Evolutionary conservation across 2,329 filamentous ascomycete genomes (phyloP).

Genomic region (Alternaria sp.): DNA sequence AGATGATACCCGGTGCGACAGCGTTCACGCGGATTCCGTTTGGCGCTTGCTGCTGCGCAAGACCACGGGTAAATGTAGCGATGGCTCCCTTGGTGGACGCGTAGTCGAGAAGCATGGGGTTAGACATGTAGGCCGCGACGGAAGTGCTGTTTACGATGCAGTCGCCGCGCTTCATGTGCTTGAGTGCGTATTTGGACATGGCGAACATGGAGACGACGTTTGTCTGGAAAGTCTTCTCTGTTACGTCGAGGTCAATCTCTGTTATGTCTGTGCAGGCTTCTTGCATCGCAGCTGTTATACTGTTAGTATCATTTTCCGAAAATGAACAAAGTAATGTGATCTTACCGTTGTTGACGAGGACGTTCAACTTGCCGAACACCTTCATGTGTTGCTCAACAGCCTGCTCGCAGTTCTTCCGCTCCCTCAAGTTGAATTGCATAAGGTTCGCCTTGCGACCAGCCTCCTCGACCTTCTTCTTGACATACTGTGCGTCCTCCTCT

Average conservation of each 20-base stretch:
- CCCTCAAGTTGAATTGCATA: slow-evolving; percentile 64
- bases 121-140: slow-evolving; percentile 80
- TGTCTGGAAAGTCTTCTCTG: slow-evolving; percentile 69
- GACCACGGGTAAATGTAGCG: slow-evolving; percentile 75
- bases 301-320: not conserved
- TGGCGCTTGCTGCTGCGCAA: slow-evolving; percentile 74
- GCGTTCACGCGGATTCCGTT: slow-evolving; percentile 78
- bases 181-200: slow-evolving; percentile 75
- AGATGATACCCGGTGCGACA: slow-evolving; percentile 70
- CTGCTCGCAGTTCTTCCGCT: slow-evolving; percentile 71
- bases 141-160: slow-evolving; percentile 83
- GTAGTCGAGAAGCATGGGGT: slow-evolving; percentile 79
- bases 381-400: slow-evolving; percentile 70
- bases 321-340: not conserved
- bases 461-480: slow-evolving; percentile 71
- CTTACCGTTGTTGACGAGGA: slow-evolving; percentile 49
- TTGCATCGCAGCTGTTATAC: slow-evolving; percentile 60
- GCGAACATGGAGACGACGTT: slow-evolving; percentile 84
- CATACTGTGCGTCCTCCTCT: slow-evolving; percentile 76
- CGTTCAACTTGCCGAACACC: slow-evolving; percentile 72
- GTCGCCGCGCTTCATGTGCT: slow-evolving; percentile 73
- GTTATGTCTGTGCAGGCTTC: slow-evolving; percentile 61
- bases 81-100: slow-evolving; percentile 79
- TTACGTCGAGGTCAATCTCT: slow-evolving; percentile 63
- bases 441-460: slow-evolving; percentile 63